phyloP scores from a whole-genome alignment of 2,329 filamentous ascomycete genomes.

The Pestalotiopsis fici region DNA sequence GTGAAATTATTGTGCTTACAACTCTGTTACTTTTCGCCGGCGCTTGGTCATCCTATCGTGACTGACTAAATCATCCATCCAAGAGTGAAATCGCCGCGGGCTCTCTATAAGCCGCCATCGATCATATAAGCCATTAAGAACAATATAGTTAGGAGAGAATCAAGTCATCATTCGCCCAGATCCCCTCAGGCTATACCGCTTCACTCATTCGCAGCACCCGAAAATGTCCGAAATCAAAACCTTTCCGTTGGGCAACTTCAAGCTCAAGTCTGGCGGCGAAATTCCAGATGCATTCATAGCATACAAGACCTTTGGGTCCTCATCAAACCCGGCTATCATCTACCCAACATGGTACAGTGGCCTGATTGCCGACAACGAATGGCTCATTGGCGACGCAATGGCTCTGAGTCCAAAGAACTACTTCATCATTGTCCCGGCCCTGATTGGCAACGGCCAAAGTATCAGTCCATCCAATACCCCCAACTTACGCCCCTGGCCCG shows the following conservation, averaged over 20 bases:
- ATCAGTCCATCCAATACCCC: constrained; percentile 66
- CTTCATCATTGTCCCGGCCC: constrained; percentile 68
- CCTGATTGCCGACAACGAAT: constrained; percentile 70
- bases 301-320: constrained; percentile 74
- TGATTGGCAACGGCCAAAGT: constrained; percentile 71
- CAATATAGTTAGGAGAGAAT: neutral
- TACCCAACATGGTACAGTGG: constrained; percentile 74
- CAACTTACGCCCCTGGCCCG: constrained; percentile 57
- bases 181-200: too few species aligned
- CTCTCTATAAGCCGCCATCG: neutral
- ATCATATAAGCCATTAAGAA: neutral
- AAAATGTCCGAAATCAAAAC: constrained; percentile 32
- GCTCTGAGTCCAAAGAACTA: constrained; percentile 55
- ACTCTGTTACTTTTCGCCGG: neutral
- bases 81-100: neutral
- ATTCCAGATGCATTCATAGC: constrained; percentile 69
- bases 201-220: neutral
- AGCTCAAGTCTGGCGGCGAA: constrained; percentile 63
- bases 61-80: neutral
- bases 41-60: neutral
- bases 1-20: neutral
- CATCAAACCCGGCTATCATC: constrained; percentile 64
- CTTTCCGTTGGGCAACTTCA: constrained; percentile 65
- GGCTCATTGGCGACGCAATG: constrained; percentile 69
- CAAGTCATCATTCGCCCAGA: neutral